Conservation (phyloP, 75 land plant species). For the Gnetum montanum region DNA sequence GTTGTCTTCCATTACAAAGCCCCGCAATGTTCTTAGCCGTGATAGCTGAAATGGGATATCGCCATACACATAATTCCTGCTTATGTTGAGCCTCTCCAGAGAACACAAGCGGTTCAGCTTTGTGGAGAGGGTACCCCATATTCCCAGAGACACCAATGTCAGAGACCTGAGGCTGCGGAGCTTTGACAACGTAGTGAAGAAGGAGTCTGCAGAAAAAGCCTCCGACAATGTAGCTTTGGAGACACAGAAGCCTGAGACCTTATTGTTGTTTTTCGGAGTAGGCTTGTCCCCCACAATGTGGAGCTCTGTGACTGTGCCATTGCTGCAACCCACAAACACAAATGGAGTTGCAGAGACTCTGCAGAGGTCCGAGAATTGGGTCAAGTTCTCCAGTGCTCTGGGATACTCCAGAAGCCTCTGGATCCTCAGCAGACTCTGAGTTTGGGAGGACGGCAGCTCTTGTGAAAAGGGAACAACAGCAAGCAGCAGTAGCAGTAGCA, state of each 20-base stretch:
- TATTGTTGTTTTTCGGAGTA: slow-evolving; percentile 10
- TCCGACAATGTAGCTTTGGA: slow-evolving; percentile 29
- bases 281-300: slow-evolving; percentile 63
- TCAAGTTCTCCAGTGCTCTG: slow-evolving; percentile 33
- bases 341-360: slow-evolving; percentile 35
- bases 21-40: slow-evolving; percentile 23
- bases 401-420: slow-evolving; percentile 64
- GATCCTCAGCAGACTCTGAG: slow-evolving; percentile 35
- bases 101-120: slow-evolving; percentile 37
- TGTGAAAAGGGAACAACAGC: slow-evolving; percentile 2
- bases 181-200: slow-evolving; percentile 49
- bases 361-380: slow-evolving; percentile 52
- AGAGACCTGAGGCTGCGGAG: slow-evolving; percentile 41
- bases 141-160: slow-evolving; percentile 61
- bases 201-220: slow-evolving; percentile 46
- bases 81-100: slow-evolving; percentile 58
- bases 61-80: slow-evolving; percentile 69
- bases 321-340: slow-evolving; percentile 40
- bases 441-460: slow-evolving; percentile 28
- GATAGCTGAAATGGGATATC: slow-evolving; percentile 38
- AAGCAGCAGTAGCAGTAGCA: neutral
- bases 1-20: slow-evolving; percentile 52
- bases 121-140: slow-evolving; percentile 76
- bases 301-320: slow-evolving; percentile 41
- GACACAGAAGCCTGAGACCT: neutral